Percentiles rank a stretch among this genome's conserved stretches.
These are phyloP conservation scores for Amanita rubescens DNA, from an alignment of 768 basidiomycete genomes.

Conservation along the genomic window DNA sequence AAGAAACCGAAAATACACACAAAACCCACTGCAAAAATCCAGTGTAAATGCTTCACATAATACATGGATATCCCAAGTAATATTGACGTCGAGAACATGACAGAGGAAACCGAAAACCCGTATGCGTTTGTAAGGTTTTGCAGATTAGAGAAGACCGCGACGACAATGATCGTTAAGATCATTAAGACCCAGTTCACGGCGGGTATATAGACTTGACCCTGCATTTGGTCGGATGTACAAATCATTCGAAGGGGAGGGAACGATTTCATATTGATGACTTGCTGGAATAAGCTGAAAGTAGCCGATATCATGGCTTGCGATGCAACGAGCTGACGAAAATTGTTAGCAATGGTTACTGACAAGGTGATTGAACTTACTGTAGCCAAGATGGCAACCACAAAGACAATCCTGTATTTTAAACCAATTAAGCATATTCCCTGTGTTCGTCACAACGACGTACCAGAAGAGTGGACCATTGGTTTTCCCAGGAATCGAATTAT, in stretches of 20 bases:
- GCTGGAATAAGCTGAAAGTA: slow-evolving; percentile 54
- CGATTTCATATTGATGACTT: slow-evolving; percentile 54
- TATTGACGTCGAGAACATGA: slow-evolving; percentile 55
- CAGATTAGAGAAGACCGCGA: slow-evolving; percentile 50
- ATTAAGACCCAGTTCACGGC: slow-evolving; percentile 53
- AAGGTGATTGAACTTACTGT: slow-evolving; percentile 32
- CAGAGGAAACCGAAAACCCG: slow-evolving; percentile 58
- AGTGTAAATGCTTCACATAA: slow-evolving; percentile 44
- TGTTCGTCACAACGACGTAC: slow-evolving; percentile 23
- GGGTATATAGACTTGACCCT: slow-evolving; percentile 64
- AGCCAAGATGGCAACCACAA: slow-evolving; percentile 55
- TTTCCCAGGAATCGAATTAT: slow-evolving; percentile 54
- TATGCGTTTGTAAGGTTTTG: slow-evolving; percentile 51
- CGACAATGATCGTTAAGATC: slow-evolving; percentile 44
- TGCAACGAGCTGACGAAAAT: slow-evolving; percentile 39
- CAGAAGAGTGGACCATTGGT: slow-evolving; percentile 50
- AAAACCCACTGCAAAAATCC: slow-evolving; percentile 35
- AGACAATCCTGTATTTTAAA: slow-evolving; percentile 50
- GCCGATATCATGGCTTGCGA: slow-evolving; percentile 68
- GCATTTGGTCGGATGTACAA: slow-evolving; percentile 51
- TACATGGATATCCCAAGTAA: slow-evolving; percentile 51
- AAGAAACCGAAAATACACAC: slow-evolving; percentile 55
- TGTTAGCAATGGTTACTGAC: not conserved
- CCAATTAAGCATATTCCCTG: not conserved
- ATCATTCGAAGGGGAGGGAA: slow-evolving; percentile 51